Base-by-base conservation (phyloP, 2,329 filamentous ascomycete genomes). In the Xylariomycetidae sp. region DNA sequence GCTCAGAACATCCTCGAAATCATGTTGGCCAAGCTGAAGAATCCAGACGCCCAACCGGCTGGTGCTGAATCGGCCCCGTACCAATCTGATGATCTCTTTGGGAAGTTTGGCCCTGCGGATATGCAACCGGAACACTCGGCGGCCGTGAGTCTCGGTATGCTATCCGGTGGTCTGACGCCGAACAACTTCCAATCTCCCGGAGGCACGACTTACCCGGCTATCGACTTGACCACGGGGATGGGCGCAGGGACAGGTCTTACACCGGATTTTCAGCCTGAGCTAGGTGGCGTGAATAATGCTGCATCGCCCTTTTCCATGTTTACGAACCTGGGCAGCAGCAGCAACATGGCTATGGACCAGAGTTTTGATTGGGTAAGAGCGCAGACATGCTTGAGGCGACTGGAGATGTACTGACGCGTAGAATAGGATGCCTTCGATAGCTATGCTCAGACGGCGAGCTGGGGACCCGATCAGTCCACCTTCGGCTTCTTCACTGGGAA, bases 1-100 rank as follows among this genome's bases (percentile, higher is more conserved):
- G 90, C 87, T 2, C 78, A 78, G 25, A 78, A 77, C 25, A 73
- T 90, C 16, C 67, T 96, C n/a, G 79, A 79, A 15, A 79, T 95
- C 32, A 88, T 96, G 75, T 63, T 96, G 27, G 72, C 79, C 19
- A 92, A 92, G 57, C 70, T 95, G 34, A 80, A 73, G 48, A 64
- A 62, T 35, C 66, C 72, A 8, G 57, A 56, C 15, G 38, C 44
- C 8, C 22, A 40, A 8, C 39, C 46, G n/a, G 19, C 17, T 5
- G 37, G 35, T 19, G 37, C 42, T 15, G 42, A 40, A 24, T 29
- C 31, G 15, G 29, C 37, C 5, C 19, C 43, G 5, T 38, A 32
- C 13, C 50, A 43, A 29, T 27, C 37, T 5, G 46, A 51, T 15
- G 52, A 43, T 19, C 29, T 53, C 10, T 61, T 58, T 30, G 31